These are phyloP conservation scores for Acacia crassicarpa DNA, from an alignment of 306 rosid species.

Conservation along the genomic window DNA sequence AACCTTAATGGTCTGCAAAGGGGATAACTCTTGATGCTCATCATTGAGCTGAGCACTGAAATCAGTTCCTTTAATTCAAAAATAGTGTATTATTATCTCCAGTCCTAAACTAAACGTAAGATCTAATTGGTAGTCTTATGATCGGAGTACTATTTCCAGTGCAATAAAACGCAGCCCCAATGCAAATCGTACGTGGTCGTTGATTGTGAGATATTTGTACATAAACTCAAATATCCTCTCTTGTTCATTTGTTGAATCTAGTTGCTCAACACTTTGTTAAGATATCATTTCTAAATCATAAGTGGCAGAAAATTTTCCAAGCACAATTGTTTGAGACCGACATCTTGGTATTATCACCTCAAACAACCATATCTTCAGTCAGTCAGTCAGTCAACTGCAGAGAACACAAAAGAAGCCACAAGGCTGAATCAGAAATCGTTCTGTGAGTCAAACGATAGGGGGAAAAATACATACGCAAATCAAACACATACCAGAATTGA, in stretches of 20 bases:
- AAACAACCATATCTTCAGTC: conserved; percentile 24
- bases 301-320: conserved; percentile 36
- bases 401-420: conserved; percentile 20
- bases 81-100: not conserved
- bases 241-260: conserved; percentile 36
- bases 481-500: not conserved
- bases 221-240: conserved; percentile 34
- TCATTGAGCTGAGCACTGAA: no score
- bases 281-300: conserved; percentile 46
- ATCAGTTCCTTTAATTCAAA: no score
- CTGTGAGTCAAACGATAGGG: not conserved
- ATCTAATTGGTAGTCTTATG: no score
- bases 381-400: conserved; percentile 50
- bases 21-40: no score
- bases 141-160: not conserved
- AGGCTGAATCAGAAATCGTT: conserved; percentile 29
- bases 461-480: not conserved
- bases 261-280: conserved; percentile 37
- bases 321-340: conserved; percentile 26
- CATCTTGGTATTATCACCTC: conserved; percentile 29
- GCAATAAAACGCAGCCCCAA: not conserved
- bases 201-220: conserved; percentile 18
- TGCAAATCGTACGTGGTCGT: not conserved
- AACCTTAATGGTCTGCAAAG: no score
- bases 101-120: no score